phyloP scores from a whole-genome alignment of 306 rosid species.

The Dryas drummondii region DNA sequence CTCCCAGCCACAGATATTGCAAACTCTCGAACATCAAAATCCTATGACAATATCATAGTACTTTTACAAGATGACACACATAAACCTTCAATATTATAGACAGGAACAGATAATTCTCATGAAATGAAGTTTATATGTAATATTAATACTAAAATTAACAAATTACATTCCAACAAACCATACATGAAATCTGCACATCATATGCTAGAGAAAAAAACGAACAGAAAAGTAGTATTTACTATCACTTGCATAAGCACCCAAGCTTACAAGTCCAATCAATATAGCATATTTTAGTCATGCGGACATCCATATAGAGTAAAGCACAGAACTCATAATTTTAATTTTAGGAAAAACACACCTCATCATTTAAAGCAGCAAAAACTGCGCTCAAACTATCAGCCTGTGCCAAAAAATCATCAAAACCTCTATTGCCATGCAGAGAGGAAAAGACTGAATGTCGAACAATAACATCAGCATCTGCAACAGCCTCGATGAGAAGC shows the following conservation, averaged over 20 bases:
- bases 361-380: slow-evolving; percentile 93
- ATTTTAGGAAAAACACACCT: slow-evolving; percentile 38
- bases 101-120: neutral
- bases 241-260: slow-evolving; percentile 1
- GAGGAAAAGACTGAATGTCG: slow-evolving; percentile 90
- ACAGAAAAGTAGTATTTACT: neutral
- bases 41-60: slow-evolving; percentile 45
- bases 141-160: neutral
- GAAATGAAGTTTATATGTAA: neutral
- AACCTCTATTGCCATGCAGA: slow-evolving; percentile 84
- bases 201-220: neutral
- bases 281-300: neutral
- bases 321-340: too few relatives aligned
- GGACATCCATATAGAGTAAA: neutral
- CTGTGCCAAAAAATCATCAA: slow-evolving; percentile 95
- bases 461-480: slow-evolving; percentile 93
- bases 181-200: neutral
- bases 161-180: neutral
- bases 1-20: slow-evolving; percentile 96
- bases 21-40: slow-evolving; percentile 93
- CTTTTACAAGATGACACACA: slow-evolving; percentile 21
- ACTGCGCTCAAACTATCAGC: slow-evolving; percentile 92
- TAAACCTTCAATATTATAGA: slow-evolving; percentile 19
- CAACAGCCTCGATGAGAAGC: slow-evolving; percentile 96
- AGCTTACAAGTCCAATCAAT: slow-evolving; percentile 11